Percentiles rank a stretch among this genome's conserved stretches.
Conservation (phyloP, 768 basidiomycete genomes). For the Boletus tomentosulus region DNA sequence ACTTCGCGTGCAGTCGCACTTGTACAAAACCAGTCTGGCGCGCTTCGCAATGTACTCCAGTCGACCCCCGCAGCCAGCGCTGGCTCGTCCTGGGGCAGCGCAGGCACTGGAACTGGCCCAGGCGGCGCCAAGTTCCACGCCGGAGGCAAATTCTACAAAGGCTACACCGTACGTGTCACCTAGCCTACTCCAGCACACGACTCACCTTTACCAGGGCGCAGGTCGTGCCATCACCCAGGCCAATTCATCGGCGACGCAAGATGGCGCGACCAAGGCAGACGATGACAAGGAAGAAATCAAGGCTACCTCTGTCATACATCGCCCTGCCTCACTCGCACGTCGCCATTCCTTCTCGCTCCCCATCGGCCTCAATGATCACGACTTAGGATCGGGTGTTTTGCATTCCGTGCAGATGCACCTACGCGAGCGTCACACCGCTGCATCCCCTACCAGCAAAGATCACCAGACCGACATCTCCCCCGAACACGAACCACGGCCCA, state of each 20-base stretch:
- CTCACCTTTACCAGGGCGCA: slow-evolving; percentile 46
- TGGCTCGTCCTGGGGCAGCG: slow-evolving; percentile 50
- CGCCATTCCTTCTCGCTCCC: slow-evolving; percentile 60
- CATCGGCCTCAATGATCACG: slow-evolving; percentile 35
- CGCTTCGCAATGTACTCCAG: slow-evolving; percentile 75
- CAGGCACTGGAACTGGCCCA: slow-evolving; percentile 51
- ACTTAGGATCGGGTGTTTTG: slow-evolving; percentile 48
- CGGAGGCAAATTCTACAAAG: slow-evolving; percentile 66
- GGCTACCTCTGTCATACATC: slow-evolving; percentile 28
- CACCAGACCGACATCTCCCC: slow-evolving; percentile 9
- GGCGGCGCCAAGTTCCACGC: slow-evolving; percentile 71
- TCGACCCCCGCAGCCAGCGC: slow-evolving; percentile 43
- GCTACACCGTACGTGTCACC: slow-evolving; percentile 53
- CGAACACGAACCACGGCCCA: slow-evolving; percentile 25
- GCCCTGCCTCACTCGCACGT: slow-evolving; percentile 38
- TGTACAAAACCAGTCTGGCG: slow-evolving; percentile 65
- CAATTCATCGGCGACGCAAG: slow-evolving; percentile 54
- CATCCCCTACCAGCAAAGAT: slow-evolving; percentile 12
- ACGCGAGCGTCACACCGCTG: slow-evolving; percentile 51
- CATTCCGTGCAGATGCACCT: slow-evolving; percentile 62
- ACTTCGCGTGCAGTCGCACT: slow-evolving; percentile 73
- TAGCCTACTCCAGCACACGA: neutral
- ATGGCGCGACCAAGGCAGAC: slow-evolving; percentile 40
- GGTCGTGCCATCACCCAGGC: slow-evolving; percentile 66
- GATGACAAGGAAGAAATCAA: slow-evolving; percentile 59